phyloP scores from a whole-genome alignment of 352 stramenopile genomes.

The Pythium apleroticum region DNA sequence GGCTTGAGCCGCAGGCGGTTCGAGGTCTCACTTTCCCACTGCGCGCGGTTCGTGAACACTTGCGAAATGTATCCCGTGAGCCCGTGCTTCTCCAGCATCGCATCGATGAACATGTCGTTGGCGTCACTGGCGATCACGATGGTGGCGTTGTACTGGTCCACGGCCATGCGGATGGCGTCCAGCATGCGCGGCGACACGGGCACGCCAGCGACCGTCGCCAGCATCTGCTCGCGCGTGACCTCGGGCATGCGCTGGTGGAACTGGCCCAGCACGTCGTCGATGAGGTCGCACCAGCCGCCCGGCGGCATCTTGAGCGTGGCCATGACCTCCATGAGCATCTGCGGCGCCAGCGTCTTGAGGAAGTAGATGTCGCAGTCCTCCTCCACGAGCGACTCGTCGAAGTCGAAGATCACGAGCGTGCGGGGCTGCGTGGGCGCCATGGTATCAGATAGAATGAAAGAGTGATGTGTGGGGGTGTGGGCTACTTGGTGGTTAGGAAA shows the following conservation, averaged over 20 bases:
- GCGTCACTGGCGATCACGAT: slow-evolving; percentile 35
- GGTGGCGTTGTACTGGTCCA: slow-evolving; percentile 16
- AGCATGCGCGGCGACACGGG: slow-evolving; percentile 37
- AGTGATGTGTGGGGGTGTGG: not conserved
- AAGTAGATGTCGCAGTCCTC: slow-evolving; percentile 33
- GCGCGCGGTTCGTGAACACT: slow-evolving; percentile 27
- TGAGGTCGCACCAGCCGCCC: slow-evolving; percentile 27
- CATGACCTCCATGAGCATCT: slow-evolving; percentile 28
- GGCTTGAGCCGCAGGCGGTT: slow-evolving; percentile 19
- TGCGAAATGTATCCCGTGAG: slow-evolving; percentile 20
- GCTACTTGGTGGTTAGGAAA: not conserved
- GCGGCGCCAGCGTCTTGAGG: slow-evolving; percentile 31
- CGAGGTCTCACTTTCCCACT: slow-evolving; percentile 17
- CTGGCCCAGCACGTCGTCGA: slow-evolving; percentile 35
- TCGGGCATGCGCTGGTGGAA: slow-evolving; percentile 25
- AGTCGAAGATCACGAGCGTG: slow-evolving; percentile 38
- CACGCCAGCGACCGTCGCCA: slow-evolving; percentile 4
- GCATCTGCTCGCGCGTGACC: slow-evolving; percentile 25
- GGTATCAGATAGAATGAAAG: not conserved
- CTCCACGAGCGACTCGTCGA: slow-evolving; percentile 35
- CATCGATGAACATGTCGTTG: slow-evolving; percentile 33
- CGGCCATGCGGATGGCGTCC: slow-evolving; percentile 38
- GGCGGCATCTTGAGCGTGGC: slow-evolving; percentile 7
- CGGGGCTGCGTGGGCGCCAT: not conserved
- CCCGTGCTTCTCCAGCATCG: slow-evolving; percentile 23